These are phyloP conservation scores for Solanum piurae DNA, from an alignment of 257 asterid genomes.

Conservation along the genomic window DNA sequence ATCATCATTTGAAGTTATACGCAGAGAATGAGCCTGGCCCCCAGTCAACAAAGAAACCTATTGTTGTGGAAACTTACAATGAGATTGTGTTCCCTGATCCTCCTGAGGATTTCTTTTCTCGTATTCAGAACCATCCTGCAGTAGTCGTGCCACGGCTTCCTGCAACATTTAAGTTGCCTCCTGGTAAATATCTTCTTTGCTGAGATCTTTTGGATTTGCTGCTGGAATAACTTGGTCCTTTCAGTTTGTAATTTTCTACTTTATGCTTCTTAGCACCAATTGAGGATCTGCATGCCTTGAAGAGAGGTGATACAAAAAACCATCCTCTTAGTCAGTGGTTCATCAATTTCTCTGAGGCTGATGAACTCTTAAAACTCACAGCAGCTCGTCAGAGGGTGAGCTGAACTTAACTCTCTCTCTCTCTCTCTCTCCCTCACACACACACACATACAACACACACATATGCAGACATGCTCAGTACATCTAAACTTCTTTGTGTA, in stretches of 20 bases:
- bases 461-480: too few species aligned
- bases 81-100: constrained; percentile 78
- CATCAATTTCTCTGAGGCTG: constrained; percentile 73
- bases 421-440: background rate
- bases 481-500: background rate
- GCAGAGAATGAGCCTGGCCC: constrained; percentile 61
- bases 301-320: constrained; percentile 45
- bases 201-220: background rate
- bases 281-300: constrained; percentile 38
- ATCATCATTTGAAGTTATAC: constrained; percentile 63
- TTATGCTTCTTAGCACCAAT: constrained; percentile 16
- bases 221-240: background rate
- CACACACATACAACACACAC: background rate
- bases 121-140: constrained; percentile 70
- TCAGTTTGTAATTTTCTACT: constrained; percentile 5
- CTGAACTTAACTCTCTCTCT: background rate
- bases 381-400: constrained; percentile 74
- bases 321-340: constrained; percentile 60
- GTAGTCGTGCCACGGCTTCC: constrained; percentile 55
- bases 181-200: constrained; percentile 19
- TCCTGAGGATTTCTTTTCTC: constrained; percentile 47
- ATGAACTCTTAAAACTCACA: constrained; percentile 66
- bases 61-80: constrained; percentile 55
- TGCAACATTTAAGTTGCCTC: constrained; percentile 22
- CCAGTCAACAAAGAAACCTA: constrained; percentile 65